These are phyloP conservation scores for Fraxinus americana DNA, from an alignment of 257 asterid species.

Conservation along the genomic window DNA sequence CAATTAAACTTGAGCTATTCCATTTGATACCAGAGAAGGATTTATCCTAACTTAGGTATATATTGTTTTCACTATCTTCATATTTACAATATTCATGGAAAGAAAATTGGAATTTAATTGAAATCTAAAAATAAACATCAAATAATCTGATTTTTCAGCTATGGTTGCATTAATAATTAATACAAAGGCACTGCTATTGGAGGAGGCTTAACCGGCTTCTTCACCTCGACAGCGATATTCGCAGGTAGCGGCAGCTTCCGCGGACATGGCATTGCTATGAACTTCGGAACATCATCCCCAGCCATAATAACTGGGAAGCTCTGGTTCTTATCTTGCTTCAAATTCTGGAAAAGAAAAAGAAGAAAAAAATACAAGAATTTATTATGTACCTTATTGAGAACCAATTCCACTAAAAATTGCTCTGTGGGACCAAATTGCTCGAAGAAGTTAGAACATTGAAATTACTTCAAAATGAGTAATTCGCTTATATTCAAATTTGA, in stretches of 20 bases:
- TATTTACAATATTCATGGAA: too few species aligned
- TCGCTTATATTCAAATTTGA: neutral
- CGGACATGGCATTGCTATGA: conserved; percentile 74
- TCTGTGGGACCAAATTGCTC: neutral
- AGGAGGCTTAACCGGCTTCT: conserved; percentile 36
- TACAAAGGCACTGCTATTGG: conserved; percentile 38
- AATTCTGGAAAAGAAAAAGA: conserved; percentile 30
- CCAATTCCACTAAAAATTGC: neutral
- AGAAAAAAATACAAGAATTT: neutral
- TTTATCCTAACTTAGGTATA: too few species aligned
- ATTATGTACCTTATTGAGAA: neutral
- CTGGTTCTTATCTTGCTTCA: conserved; percentile 46
- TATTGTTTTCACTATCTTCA: too few species aligned
- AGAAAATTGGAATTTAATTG: too few species aligned
- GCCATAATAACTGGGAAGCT: conserved; percentile 84
- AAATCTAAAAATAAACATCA: neutral
- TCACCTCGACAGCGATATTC: conserved; percentile 32
- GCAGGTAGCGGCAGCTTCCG: conserved; percentile 46
- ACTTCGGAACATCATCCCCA: conserved; percentile 63
- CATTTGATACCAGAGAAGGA: too few species aligned
- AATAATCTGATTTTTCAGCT: neutral
- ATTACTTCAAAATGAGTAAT: neutral
- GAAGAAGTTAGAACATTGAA: too few species aligned
- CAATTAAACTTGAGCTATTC: too few species aligned
- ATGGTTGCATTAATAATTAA: neutral